phyloP scores from a whole-genome alignment of 2,329 filamentous ascomycete genomes.

The Trichoderma sp. region DNA sequence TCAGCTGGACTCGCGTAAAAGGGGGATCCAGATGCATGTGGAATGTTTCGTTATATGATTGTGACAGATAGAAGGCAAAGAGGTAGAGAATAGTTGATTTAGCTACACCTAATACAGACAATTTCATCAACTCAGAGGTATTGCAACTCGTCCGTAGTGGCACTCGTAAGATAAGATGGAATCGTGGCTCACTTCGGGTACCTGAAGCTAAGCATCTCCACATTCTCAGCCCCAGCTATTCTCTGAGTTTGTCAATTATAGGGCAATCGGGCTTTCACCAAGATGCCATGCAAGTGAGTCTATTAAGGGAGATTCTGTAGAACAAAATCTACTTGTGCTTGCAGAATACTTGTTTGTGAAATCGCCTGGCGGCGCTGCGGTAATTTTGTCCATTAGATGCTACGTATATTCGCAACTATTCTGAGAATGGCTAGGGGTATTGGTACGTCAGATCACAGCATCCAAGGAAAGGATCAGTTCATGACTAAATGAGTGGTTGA shows the following conservation, averaged over 20 bases:
- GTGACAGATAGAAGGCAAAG: background rate
- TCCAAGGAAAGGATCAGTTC: too few species aligned
- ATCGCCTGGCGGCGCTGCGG: too few species aligned
- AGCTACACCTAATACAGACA: background rate
- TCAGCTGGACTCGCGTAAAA: slow-evolving; percentile 9
- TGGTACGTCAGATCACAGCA: too few species aligned
- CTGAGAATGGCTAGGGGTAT: too few species aligned
- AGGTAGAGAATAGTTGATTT: background rate
- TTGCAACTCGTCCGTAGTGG: background rate
- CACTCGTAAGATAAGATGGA: background rate
- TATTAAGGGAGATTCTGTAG: background rate
- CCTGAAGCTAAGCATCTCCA: background rate
- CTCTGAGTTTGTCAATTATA: background rate
- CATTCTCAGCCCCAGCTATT: background rate
- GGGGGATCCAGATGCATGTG: background rate
- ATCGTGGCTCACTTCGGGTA: background rate
- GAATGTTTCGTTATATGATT: background rate
- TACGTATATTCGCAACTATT: too few species aligned
- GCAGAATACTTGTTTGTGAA: too few species aligned
- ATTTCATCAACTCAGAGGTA: too few species aligned
- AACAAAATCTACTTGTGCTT: too few species aligned
- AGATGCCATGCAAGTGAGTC: background rate
- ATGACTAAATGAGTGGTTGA: too few species aligned
- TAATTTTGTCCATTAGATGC: too few species aligned
- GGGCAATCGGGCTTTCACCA: background rate